phyloP scores from a whole-genome alignment of 2,329 filamentous ascomycete genomes.

The Ophiostoma quercus region DNA sequence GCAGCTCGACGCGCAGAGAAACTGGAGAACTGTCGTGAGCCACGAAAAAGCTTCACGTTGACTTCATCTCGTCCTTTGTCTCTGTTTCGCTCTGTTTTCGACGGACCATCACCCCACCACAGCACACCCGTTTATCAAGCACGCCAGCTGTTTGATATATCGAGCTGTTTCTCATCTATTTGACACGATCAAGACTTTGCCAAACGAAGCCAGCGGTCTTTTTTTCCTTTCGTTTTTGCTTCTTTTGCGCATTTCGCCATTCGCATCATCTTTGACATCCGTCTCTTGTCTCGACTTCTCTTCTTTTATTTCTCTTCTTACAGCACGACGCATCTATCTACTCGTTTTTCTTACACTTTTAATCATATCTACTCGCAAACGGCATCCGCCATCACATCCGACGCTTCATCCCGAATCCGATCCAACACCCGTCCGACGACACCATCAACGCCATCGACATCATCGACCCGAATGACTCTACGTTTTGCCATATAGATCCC shows the following conservation, averaged over 20 bases:
- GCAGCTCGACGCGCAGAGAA: constrained; percentile 21
- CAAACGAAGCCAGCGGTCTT: constrained; percentile 8
- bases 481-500: neutral
- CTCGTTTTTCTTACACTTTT: constrained; percentile 9
- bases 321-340: neutral
- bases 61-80: constrained; percentile 4
- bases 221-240: neutral
- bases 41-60: constrained; percentile 21
- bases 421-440: neutral
- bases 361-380: neutral
- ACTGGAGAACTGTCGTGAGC: constrained; percentile 18
- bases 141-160: neutral
- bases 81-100: constrained; percentile 8
- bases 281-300: neutral
- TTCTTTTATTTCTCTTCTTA: neutral
- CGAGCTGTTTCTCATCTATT: neutral
- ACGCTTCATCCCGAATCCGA: constrained; percentile 2
- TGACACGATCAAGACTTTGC: neutral
- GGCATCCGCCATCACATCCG: neutral
- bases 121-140: neutral
- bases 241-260: constrained; percentile 4
- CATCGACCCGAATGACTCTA: constrained; percentile 1
- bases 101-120: neutral
- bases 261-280: neutral
- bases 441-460: neutral